Conservation (phyloP, 495 filamentous ascomycete genomes). For the Penicillium egyptiacum region DNA sequence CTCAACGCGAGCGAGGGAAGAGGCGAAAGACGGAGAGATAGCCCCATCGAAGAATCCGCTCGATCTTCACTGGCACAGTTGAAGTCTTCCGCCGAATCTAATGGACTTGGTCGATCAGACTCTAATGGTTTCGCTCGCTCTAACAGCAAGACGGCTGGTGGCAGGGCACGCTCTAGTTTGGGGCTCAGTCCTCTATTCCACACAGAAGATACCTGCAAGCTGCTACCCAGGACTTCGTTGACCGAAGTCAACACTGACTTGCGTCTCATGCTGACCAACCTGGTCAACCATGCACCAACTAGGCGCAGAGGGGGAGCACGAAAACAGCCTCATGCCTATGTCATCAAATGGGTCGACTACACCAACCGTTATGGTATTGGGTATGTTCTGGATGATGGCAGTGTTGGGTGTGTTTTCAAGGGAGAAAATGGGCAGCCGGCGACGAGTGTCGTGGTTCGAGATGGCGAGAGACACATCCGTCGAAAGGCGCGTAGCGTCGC, state of each 20-base stretch:
- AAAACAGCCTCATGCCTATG: slow-evolving; percentile 48
- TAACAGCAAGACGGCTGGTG: slow-evolving; percentile 36
- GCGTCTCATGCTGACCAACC: slow-evolving; percentile 44
- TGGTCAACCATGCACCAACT: slow-evolving; percentile 36
- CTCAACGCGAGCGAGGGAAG: slow-evolving; percentile 12
- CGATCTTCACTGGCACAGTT: slow-evolving; percentile 5
- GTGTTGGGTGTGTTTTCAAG: slow-evolving; percentile 77
- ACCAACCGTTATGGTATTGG: slow-evolving; percentile 87
- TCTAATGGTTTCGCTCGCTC: slow-evolving; percentile 27
- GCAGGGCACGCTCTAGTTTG: slow-evolving; percentile 41
- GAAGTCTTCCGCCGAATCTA: neutral
- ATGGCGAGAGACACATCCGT: slow-evolving; percentile 53
- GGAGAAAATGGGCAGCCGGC: slow-evolving; percentile 61
- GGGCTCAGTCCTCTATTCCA: slow-evolving; percentile 44
- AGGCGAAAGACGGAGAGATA: slow-evolving; percentile 17
- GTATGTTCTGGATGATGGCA: slow-evolving; percentile 82
- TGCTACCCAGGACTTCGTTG: slow-evolving; percentile 40
- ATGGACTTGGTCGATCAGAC: slow-evolving; percentile 7
- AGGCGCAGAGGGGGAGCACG: slow-evolving; percentile 35
- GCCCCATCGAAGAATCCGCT: slow-evolving; percentile 13
- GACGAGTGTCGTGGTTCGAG: slow-evolving; percentile 67
- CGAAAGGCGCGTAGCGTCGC: slow-evolving; percentile 55
- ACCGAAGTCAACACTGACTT: slow-evolving; percentile 44
- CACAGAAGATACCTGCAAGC: slow-evolving; percentile 36
- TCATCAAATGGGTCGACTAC: slow-evolving; percentile 95